Conservation (phyloP, 371 early-diverging fungal genomes). For the Lichtheimia ornata region DNA sequence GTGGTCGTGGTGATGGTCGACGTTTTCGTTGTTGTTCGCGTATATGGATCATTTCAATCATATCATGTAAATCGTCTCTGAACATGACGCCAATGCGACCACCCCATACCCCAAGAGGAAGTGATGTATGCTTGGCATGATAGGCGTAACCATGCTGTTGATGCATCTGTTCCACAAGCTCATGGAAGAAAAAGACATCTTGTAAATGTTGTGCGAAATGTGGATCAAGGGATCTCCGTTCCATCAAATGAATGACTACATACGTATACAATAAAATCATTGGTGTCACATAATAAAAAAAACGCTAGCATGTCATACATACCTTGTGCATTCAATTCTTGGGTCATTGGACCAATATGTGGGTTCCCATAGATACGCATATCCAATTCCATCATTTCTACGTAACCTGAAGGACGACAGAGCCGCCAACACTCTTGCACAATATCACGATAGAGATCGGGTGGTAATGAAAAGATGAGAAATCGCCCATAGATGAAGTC, state of each 20-base stretch:
- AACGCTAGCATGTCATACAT: constrained; percentile 13
- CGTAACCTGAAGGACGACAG: constrained; percentile 31
- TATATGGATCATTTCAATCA: constrained; percentile 27
- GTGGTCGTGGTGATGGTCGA: neutral
- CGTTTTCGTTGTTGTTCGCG: constrained; percentile 12
- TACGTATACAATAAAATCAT: constrained; percentile 7
- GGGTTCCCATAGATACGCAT: constrained; percentile 39
- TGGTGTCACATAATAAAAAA: constrained; percentile 4
- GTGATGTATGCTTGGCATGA: constrained; percentile 34
- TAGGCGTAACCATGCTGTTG: constrained; percentile 13
- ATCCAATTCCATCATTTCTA: constrained; percentile 47
- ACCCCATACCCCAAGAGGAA: constrained; percentile 49
- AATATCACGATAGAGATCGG: constrained; percentile 29
- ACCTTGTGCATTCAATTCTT: constrained; percentile 43
- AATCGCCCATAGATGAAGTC: constrained; percentile 41
- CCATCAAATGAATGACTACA: constrained; percentile 41
- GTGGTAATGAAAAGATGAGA: constrained; percentile 22
- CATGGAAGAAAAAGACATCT: constrained; percentile 28
- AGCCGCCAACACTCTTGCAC: constrained; percentile 37
- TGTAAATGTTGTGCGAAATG: constrained; percentile 34
- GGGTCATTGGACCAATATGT: constrained; percentile 22
- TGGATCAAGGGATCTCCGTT: constrained; percentile 34
- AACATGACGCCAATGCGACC: constrained; percentile 47
- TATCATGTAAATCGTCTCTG: constrained; percentile 34
- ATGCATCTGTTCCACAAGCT: constrained; percentile 15